Base-by-base conservation (phyloP, 768 basidiomycete species). In the Russula vinacea region DNA sequence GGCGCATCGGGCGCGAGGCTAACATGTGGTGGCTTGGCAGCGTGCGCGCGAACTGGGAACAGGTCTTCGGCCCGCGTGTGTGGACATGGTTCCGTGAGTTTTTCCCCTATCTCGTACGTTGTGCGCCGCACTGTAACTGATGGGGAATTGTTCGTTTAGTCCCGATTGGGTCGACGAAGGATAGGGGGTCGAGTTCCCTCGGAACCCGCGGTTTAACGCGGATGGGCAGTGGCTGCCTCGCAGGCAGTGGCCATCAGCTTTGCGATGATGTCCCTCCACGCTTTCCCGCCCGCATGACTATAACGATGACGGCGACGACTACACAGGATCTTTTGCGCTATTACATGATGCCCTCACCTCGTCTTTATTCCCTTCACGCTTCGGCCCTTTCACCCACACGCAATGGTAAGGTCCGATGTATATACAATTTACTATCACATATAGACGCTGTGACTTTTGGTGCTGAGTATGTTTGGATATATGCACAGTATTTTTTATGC, bases 1-100 rank as follows among this genome's bases (percentile, higher is more conserved):
- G 94, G 0, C 74, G 79, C 33, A 77, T 90, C 0, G 78, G 80
- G 8, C 83, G 78, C 35, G 94, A 95, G 71, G 93, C 89, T 0
- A 87, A 94, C 71, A 74, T 95, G 8, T 98, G 94, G 94, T 92
- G 88, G 86, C 75, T 84, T 40, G 94, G 90, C 32, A 83, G 79
- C 67, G 64, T 69, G 51, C 73, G 78, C 55, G 77, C 75, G 49
- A 88, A 87, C 67, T 97, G 94, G 94, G 81, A 82, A 68, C 82
- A 84, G 55, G 87, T 89, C 50, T 96, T 98, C 92, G 94, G 94
- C 10, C 74, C 69, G 39, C 82, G 77, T 62, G 73, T 74, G 60
- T 79, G 81, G 73, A 84, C 86, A 44, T 97, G 94, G 94, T 79
- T 94, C 67, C 76, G 94, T 95, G 74, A 82, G 88, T 85, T 4